Percentiles rank a stretch among this genome's conserved stretches.
Evolutionary conservation across 345 rosid genomes (phyloP).

Genomic region (Aegle marmelos): DNA sequence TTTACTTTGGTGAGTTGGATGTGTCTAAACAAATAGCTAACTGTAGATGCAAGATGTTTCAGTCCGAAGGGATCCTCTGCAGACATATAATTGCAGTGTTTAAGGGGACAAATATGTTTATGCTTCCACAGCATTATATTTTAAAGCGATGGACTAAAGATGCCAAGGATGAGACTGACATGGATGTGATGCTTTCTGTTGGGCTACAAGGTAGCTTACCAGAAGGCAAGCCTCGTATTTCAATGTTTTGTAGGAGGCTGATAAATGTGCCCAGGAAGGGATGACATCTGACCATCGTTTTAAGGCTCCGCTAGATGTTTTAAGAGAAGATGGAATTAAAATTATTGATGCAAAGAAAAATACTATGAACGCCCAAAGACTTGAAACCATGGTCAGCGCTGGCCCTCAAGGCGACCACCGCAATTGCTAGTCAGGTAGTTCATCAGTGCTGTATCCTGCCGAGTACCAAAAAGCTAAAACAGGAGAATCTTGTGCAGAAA

Average conservation of each 20-base stretch:
- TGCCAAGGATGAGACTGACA: conserved; percentile 23
- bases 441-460: not conserved
- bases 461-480: conserved; percentile 12
- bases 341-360: conserved; percentile 26
- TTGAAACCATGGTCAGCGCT: conserved; percentile 15
- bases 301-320: conserved; percentile 24
- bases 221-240: conserved; percentile 18
- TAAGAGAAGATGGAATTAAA: conserved; percentile 31
- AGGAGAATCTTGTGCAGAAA: conserved; percentile 1
- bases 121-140: conserved; percentile 29
- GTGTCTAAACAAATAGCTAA: conserved; percentile 20
- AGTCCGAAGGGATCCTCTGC: conserved; percentile 34
- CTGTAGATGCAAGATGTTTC: conserved; percentile 32
- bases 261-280: conserved; percentile 31
- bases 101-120: conserved; percentile 20
- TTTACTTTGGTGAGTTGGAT: conserved; percentile 15
- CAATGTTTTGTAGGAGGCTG: conserved; percentile 30
- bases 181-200: conserved; percentile 15
- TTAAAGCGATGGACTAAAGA: conserved; percentile 29
- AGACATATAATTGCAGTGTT: conserved; percentile 29
- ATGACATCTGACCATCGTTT: conserved; percentile 30
- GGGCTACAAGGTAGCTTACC: conserved; percentile 11
- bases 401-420: conserved; percentile 13
- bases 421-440: conserved; percentile 15
- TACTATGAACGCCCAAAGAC: conserved; percentile 17